These are phyloP conservation scores for Puccinia brachypodii DNA, from an alignment of 1,284 basidiomycete species.

Conservation along the genomic window DNA sequence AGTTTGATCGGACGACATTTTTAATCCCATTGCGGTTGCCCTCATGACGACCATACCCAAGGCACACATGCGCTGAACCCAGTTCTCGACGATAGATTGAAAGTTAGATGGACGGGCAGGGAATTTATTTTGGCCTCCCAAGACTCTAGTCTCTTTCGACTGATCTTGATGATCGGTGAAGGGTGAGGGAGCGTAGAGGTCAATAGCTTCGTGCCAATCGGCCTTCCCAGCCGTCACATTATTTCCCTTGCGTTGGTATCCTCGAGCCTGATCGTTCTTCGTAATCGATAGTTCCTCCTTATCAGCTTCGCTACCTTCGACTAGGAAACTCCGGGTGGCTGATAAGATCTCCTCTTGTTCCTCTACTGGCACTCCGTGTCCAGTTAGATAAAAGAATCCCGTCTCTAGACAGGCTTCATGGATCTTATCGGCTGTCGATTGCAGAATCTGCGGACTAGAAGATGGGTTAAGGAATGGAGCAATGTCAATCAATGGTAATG, in stretches of 20 bases:
- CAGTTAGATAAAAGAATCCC: constrained; percentile 77
- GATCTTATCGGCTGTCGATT: constrained; percentile 64
- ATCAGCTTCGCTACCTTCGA: constrained; percentile 68
- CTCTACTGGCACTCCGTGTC: constrained; percentile 61
- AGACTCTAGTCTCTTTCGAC: neutral
- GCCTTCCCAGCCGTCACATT: constrained; percentile 80
- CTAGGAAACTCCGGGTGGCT: constrained; percentile 72
- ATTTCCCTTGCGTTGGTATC: constrained; percentile 64
- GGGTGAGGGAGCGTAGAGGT: constrained; percentile 69
- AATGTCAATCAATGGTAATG: constrained; percentile 58
- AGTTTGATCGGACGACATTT: constrained; percentile 72
- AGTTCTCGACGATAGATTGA: constrained; percentile 23
- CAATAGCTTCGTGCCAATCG: constrained; percentile 79
- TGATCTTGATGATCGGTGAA: constrained; percentile 45
- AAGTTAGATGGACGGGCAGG: constrained; percentile 45
- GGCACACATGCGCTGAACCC: neutral
- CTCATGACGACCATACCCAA: constrained; percentile 15
- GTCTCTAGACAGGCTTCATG: constrained; percentile 73
- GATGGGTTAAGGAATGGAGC: constrained; percentile 53
- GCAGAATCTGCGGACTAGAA: constrained; percentile 52
- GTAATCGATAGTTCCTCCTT: constrained; percentile 66
- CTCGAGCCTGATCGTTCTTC: constrained; percentile 62
- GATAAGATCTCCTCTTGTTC: constrained; percentile 69
- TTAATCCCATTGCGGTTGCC: constrained; percentile 71
- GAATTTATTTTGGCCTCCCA: constrained; percentile 28